These are phyloP conservation scores for Coniochaeta sp. DNA, from an alignment of 2,329 filamentous ascomycete species.

Conservation along the genomic window DNA sequence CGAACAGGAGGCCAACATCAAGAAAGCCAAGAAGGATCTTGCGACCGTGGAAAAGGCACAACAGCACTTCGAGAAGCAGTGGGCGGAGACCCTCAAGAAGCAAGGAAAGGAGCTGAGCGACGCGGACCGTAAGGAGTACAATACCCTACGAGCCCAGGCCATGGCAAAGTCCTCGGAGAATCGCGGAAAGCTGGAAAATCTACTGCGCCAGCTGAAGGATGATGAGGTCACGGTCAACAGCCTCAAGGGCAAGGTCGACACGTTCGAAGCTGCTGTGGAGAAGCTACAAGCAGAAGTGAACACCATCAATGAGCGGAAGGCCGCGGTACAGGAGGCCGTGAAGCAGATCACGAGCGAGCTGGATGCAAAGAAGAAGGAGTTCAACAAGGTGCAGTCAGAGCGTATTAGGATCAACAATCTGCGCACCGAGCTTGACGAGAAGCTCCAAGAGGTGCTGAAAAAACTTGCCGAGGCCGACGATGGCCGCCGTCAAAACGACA, in stretches of 20 bases:
- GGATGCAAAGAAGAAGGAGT: constrained; percentile 81
- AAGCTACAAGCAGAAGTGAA: constrained; percentile 66
- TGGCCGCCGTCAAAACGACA: constrained; percentile 76
- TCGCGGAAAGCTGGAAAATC: constrained; percentile 74
- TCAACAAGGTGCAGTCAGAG: constrained; percentile 78
- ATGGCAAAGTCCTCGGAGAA: constrained; percentile 75
- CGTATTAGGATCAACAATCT: constrained; percentile 73
- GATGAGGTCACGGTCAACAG: constrained; percentile 88
- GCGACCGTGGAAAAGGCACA: constrained; percentile 83
- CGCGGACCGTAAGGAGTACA: constrained; percentile 83
- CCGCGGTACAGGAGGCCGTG: constrained; percentile 51
- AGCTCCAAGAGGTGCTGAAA: constrained; percentile 71
- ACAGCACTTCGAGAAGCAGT: constrained; percentile 79
- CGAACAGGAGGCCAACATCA: constrained; percentile 57
- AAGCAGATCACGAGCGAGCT: constrained; percentile 71
- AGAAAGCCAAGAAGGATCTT: constrained; percentile 73
- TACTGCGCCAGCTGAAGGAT: constrained; percentile 83
- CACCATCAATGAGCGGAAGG: constrained; percentile 61
- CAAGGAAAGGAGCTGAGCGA: constrained; percentile 82
- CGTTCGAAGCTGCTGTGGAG: constrained; percentile 63
- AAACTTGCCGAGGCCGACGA: constrained; percentile 83
- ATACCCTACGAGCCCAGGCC: constrained; percentile 74
- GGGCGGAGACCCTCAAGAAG: constrained; percentile 75
- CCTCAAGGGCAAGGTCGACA: constrained; percentile 80
- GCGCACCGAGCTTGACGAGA: constrained; percentile 84